phyloP scores from a whole-genome alignment of 2,329 filamentous ascomycete species.

The Zymoseptoria passerinii region DNA sequence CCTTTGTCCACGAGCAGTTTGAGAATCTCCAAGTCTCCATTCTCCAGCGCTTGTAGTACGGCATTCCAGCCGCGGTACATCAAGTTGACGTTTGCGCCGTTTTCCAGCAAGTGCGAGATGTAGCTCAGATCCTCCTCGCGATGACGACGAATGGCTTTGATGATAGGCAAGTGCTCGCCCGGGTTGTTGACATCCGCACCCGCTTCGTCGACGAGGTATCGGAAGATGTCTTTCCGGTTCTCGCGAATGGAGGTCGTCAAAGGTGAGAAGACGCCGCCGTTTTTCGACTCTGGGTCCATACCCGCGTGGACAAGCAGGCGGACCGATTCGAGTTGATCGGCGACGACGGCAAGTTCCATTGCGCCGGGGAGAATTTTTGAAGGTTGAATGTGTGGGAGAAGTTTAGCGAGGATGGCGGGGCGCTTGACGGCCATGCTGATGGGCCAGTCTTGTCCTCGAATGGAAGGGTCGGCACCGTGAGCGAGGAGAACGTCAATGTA shows the following conservation, averaged over 20 bases:
- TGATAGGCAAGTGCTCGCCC: slow-evolving; percentile 62
- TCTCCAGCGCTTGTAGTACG: slow-evolving; percentile 57
- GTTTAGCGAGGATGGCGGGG: slow-evolving; percentile 50
- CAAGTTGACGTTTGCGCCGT: slow-evolving; percentile 60
- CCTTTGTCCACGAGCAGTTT: slow-evolving; percentile 44
- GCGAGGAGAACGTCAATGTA: slow-evolving; percentile 52
- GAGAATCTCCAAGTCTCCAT: slow-evolving; percentile 50
- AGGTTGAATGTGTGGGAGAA: slow-evolving; percentile 51
- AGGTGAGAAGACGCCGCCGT: slow-evolving; percentile 63
- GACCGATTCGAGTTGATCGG: slow-evolving; percentile 58
- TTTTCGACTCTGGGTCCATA: slow-evolving; percentile 62
- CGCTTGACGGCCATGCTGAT: slow-evolving; percentile 59
- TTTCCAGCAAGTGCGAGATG: slow-evolving; percentile 53
- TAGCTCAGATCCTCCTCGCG: slow-evolving; percentile 50
- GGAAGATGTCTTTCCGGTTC: slow-evolving; percentile 51
- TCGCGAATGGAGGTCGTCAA: slow-evolving; percentile 61
- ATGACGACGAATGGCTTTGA: slow-evolving; percentile 58
- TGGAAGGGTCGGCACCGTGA: slow-evolving; percentile 53
- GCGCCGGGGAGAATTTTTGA: slow-evolving; percentile 57
- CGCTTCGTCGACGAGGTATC: slow-evolving; percentile 47
- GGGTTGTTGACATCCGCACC: slow-evolving; percentile 58
- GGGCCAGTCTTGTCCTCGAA: slow-evolving; percentile 62
- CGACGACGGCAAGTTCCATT: slow-evolving; percentile 59
- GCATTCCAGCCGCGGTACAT: slow-evolving; percentile 60
- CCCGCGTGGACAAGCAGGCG: slow-evolving; percentile 57